Conservation (phyloP, 176 grass and related monocot genomes). For the Chrysopogon serrulatus region DNA sequence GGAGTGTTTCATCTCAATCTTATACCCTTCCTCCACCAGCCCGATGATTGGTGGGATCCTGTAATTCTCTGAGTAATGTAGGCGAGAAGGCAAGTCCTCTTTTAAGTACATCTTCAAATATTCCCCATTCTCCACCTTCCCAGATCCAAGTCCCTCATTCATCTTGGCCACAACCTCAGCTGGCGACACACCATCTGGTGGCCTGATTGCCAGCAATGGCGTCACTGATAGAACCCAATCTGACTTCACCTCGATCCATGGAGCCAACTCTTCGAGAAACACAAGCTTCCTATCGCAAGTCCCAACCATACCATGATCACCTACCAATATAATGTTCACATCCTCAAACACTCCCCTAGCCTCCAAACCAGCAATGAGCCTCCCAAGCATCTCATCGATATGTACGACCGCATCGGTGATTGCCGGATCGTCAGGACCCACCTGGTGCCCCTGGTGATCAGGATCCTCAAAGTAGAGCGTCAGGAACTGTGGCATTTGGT, state of each 20-base stretch:
- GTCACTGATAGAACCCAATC: conserved; percentile 71
- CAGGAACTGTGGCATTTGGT: conserved; percentile 69
- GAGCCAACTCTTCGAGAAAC: conserved; percentile 64
- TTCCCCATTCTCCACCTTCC: conserved; percentile 63
- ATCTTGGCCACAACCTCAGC: conserved; percentile 79
- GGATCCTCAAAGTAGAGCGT: conserved; percentile 97
- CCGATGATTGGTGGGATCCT: conserved; percentile 85
- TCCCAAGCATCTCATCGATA: conserved; percentile 72
- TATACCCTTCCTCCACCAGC: conserved; percentile 77
- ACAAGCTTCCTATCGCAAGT: conserved; percentile 80
- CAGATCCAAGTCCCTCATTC: conserved; percentile 80
- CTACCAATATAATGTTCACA: conserved; percentile 74
- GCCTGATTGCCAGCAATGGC: conserved; percentile 73
- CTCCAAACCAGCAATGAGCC: conserved; percentile 74
- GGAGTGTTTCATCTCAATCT: conserved; percentile 48
- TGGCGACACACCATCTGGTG: conserved; percentile 31
- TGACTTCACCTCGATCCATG: conserved; percentile 50
- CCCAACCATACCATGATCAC: conserved; percentile 94
- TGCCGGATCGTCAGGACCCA: conserved; percentile 76
- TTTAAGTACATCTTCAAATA: conserved; percentile 83
- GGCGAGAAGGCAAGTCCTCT: conserved; percentile 64
- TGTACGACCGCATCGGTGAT: conserved; percentile 53
- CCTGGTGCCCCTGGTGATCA: conserved; percentile 87
- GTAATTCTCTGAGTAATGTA: conserved; percentile 71
- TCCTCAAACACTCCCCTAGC: conserved; percentile 76